A percentile compares a stretch with the other conserved stretches of the same genome.
Evolutionary conservation across 768 basidiomycete species (phyloP).

Genomic region (Tricholoma saponaceum): DNA sequence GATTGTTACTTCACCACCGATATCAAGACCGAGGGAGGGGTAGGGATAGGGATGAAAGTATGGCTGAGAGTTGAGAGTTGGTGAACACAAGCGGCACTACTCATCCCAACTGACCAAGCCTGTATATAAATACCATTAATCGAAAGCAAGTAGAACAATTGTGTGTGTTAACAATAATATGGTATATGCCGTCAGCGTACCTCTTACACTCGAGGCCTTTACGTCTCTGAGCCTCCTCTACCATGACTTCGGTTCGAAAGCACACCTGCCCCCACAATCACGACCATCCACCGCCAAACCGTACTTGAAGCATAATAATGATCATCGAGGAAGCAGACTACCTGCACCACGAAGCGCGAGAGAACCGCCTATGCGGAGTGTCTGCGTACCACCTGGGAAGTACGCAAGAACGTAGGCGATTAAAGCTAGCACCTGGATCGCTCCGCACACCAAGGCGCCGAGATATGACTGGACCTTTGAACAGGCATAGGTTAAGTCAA

Average conservation of each 20-base stretch:
- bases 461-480: slow-evolving; percentile 76
- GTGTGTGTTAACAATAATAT: too few species aligned
- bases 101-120: too few species aligned
- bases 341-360: slow-evolving; percentile 83
- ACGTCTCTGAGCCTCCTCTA: too few species aligned
- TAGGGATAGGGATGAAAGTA: too few species aligned
- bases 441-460: slow-evolving; percentile 78
- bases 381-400: slow-evolving; percentile 88
- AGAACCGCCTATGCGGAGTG: slow-evolving; percentile 74
- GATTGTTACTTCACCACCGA: too few species aligned
- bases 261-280: background rate
- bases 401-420: slow-evolving; percentile 90
- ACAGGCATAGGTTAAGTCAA: background rate
- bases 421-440: slow-evolving; percentile 82
- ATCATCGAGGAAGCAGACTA: slow-evolving; percentile 71
- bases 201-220: too few species aligned
- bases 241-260: background rate
- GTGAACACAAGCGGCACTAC: too few species aligned
- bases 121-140: background rate
- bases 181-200: too few species aligned
- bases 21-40: too few species aligned
- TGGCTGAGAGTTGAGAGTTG: too few species aligned
- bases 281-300: background rate
- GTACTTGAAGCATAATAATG: background rate
- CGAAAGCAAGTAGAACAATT: too few species aligned